Conservation (phyloP, 106 monocot genomes). For the Acorus calamus region DNA sequence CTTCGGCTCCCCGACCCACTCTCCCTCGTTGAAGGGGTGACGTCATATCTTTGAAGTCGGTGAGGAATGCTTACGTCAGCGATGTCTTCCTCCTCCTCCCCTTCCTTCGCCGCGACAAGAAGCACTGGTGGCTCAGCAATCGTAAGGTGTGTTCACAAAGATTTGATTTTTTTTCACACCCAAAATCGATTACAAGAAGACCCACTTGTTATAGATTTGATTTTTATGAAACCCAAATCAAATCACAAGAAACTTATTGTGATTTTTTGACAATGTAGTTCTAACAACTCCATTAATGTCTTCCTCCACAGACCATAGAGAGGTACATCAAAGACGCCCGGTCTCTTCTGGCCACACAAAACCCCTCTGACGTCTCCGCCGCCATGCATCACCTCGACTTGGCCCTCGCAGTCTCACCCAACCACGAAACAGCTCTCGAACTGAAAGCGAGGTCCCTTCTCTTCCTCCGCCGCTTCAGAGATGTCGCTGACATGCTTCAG, state of each 20-base stretch:
- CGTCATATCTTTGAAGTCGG: neutral
- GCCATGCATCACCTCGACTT: conserved; percentile 35
- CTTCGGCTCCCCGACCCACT: neutral
- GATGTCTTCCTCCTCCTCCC: conserved; percentile 17
- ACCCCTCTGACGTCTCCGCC: conserved; percentile 20
- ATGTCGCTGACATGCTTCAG: conserved; percentile 85
- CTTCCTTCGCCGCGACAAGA: conserved; percentile 42
- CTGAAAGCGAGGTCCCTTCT: conserved; percentile 58
- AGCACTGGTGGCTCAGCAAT: conserved; percentile 74
- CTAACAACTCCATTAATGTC: neutral
- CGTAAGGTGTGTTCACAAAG: conserved; percentile 27
- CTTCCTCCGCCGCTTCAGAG: conserved; percentile 53
- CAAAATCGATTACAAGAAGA: no score
- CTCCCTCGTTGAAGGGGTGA: neutral
- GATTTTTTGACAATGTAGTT: neutral
- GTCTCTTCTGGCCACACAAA: conserved; percentile 42
- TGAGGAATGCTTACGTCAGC: neutral
- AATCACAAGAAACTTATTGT: no score
- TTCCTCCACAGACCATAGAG: conserved; percentile 36
- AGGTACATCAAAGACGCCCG: conserved; percentile 55
- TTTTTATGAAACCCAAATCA: neutral
- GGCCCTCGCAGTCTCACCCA: conserved; percentile 18
- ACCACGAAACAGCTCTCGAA: conserved; percentile 58
- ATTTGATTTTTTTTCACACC: no score
- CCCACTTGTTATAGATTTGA: neutral